Conservation (phyloP, 2,329 filamentous ascomycete genomes). For the Lasiodiplodia sp. region DNA sequence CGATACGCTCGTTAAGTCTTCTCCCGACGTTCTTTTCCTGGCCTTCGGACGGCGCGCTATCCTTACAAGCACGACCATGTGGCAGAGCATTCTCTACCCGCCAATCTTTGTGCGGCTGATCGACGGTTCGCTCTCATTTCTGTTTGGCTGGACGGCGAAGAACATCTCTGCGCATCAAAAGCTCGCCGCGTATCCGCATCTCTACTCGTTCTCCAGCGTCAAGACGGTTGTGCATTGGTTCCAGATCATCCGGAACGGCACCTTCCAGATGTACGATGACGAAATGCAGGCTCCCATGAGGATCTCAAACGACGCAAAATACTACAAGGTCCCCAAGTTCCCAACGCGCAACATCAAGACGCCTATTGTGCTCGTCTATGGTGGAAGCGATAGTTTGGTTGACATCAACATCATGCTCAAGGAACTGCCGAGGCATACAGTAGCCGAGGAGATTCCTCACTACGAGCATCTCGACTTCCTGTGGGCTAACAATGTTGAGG, state of each 20-base stretch:
- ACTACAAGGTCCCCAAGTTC: slow-evolving; percentile 96
- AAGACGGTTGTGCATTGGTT: slow-evolving; percentile 99
- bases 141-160: slow-evolving; percentile 87
- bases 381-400: slow-evolving; percentile 90
- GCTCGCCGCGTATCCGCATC: slow-evolving; percentile 90
- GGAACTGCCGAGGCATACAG: slow-evolving; percentile 83
- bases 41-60: slow-evolving; percentile 93
- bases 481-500: slow-evolving; percentile 86
- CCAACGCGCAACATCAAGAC: slow-evolving; percentile 97
- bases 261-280: slow-evolving; percentile 98
- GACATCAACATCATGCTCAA: slow-evolving; percentile 93
- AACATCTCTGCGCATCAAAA: slow-evolving; percentile 92
- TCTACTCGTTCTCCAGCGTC: slow-evolving; percentile 96
- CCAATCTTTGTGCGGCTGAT: slow-evolving; percentile 90
- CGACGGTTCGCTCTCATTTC: slow-evolving; percentile 78
- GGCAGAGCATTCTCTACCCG: slow-evolving; percentile 94
- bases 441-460: slow-evolving; percentile 85
- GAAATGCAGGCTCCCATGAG: slow-evolving; percentile 82
- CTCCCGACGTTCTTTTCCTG: slow-evolving; percentile 88
- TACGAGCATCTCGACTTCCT: slow-evolving; percentile 98
- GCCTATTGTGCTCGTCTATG: slow-evolving; percentile 91
- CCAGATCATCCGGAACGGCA: slow-evolving; percentile 95
- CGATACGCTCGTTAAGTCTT: slow-evolving; percentile 91
- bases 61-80: slow-evolving; percentile 92
- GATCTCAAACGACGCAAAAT: slow-evolving; percentile 75